Base-by-base conservation (phyloP, 179 eudicot species). In the Heliamphora pulchella region DNA sequence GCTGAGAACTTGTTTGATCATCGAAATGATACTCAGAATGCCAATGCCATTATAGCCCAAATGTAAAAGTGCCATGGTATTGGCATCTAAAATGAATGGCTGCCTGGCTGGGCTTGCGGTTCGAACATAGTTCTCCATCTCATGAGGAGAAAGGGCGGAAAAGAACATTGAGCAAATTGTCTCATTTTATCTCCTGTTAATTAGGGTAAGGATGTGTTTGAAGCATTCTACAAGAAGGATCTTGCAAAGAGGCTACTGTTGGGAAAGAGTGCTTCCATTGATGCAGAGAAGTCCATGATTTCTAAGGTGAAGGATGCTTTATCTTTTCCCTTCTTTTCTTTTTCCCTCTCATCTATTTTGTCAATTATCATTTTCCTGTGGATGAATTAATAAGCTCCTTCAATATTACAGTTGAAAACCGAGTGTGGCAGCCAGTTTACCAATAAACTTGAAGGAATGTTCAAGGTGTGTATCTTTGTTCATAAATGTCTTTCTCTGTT, bases 361-460 rank as follows among this genome's bases (percentile, higher is more conserved):
- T 8, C 5, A 5, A 71, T 43, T 13, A 59, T 62, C 18, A 69
- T 71, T 48, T 5, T 11, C 62, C 68, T 20, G 44, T 59, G 15
- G 55, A 74, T 55, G 41, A 73, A 17, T 48, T 79, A 74, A 48
- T 50, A 66, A 77, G 63, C 81, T 61, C 62, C 48, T 72, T 79
- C 72, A 71, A 77, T 76, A 18, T 85, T 88, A 83, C 93, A 96
- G 99, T 88, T 96, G 76, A 96, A 96, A 87, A 96, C 99, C 0
- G 99, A 96, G 86, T 96, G 99, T 76, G 99, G 99, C 77, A 94
- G 99, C 86, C 99, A 96, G 67, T 96, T 96, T 79, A 96, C 99
- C 48, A 96, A 96, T 84, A 96, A 96, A 85, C 98, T 96, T 81
- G 99, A 96, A 89, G 99, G 99, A 83, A 96, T 96, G 99, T 96